Percentiles rank a stretch among this genome's conserved stretches.
These are phyloP conservation scores for Leccinum imitatum DNA, from an alignment of 768 basidiomycete species.

Conservation along the genomic window DNA sequence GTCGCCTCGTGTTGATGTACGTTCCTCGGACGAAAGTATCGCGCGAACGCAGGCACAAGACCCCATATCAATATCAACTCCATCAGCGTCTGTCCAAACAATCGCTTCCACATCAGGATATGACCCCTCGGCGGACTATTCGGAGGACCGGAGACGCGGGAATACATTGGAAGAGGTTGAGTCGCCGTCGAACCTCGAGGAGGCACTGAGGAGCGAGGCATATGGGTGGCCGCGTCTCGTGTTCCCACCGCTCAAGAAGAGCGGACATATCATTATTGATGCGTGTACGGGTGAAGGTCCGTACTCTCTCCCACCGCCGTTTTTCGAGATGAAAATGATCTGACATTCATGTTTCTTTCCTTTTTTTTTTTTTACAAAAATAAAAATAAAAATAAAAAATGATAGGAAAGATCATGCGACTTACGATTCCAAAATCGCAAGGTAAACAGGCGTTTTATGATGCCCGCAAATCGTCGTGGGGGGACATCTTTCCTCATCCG, in stretches of 20 bases:
- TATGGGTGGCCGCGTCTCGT: constrained; percentile 90
- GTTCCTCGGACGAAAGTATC: constrained; percentile 12
- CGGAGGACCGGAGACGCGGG: constrained; percentile 5
- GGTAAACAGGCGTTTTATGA: constrained; percentile 96
- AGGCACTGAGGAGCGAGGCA: constrained; percentile 66
- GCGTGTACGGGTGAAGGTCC: constrained; percentile 81
- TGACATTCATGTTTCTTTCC: constrained; percentile 2
- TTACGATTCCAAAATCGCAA: constrained; percentile 90
- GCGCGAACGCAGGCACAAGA: constrained; percentile 15
- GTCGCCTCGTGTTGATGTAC: constrained; percentile 28
- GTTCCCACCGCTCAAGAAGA: constrained; percentile 88
- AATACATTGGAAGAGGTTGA: constrained; percentile 6
- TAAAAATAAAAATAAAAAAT: not conserved
- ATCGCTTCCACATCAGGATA: constrained; percentile 11
- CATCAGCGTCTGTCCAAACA: constrained; percentile 11
- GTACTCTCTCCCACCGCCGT: constrained; percentile 8
- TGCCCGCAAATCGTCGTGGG: constrained; percentile 91
- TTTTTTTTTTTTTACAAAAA: not conserved
- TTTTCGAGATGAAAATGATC: constrained; percentile 6
- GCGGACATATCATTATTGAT: constrained; percentile 90
- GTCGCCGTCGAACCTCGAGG: constrained; percentile 43
- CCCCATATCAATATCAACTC: constrained; percentile 11
- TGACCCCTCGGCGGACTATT: not conserved
- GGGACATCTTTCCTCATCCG: constrained; percentile 90
- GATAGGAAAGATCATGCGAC: constrained; percentile 84